These are phyloP conservation scores for Zoysia pacifica DNA, from an alignment of 176 grass and related monocot genomes.

Conservation along the genomic window DNA sequence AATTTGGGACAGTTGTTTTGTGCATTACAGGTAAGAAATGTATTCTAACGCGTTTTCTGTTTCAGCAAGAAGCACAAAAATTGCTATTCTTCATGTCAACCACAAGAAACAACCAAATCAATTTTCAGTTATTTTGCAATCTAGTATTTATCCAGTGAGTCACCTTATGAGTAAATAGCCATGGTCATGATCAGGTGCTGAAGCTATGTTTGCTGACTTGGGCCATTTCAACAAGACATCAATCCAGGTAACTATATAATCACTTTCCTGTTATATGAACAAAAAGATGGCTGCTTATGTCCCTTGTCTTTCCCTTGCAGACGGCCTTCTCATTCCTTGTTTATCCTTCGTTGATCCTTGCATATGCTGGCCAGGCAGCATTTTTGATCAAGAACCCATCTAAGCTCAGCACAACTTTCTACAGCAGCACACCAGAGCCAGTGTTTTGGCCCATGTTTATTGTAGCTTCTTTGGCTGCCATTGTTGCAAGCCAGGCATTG, in stretches of 20 bases:
- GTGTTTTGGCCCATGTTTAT: conserved; percentile 87
- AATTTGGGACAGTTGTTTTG: conserved; percentile 64
- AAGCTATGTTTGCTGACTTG: conserved; percentile 91
- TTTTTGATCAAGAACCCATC: conserved; percentile 77
- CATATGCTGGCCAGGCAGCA: conserved; percentile 70
- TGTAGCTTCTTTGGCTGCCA: conserved; percentile 61
- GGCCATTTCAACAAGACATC: conserved; percentile 80
- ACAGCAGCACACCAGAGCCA: conserved; percentile 62
- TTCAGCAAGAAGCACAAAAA: conserved; percentile 22
- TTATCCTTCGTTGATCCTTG: conserved; percentile 76
- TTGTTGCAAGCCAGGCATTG: conserved; percentile 79
- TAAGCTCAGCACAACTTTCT: conserved; percentile 63
- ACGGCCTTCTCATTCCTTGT: conserved; percentile 58
- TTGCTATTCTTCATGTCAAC: background rate
- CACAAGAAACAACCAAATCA: background rate
- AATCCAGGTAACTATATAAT: conserved; percentile 60
- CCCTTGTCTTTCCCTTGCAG: conserved; percentile 35
- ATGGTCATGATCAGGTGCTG: conserved; percentile 60
- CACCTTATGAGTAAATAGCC: background rate
- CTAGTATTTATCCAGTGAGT: background rate
- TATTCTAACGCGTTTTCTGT: background rate
- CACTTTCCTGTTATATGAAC: background rate
- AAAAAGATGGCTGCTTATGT: background rate
- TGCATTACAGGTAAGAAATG: conserved; percentile 71
- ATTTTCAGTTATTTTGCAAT: background rate